Percentiles rank a stretch among this genome's conserved stretches.
These are phyloP conservation scores for Trypanosoma grayi DNA, from an alignment of 208 protist genomes.

Conservation along the genomic window DNA sequence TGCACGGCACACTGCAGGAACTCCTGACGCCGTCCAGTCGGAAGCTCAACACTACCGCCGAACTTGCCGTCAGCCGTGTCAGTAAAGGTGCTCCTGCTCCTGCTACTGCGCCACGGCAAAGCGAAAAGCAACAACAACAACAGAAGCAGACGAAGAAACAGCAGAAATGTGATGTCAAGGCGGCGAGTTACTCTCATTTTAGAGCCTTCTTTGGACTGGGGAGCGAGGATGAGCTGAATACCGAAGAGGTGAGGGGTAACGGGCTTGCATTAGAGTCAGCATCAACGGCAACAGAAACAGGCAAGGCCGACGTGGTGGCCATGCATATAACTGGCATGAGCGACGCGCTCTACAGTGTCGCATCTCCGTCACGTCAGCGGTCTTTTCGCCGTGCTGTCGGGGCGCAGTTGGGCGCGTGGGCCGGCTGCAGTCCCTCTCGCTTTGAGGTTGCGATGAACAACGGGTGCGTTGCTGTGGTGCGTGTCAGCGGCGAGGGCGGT, in stretches of 20 bases:
- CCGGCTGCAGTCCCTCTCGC: constrained; percentile 2
- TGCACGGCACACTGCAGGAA: background rate
- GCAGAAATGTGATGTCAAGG: too few relatives aligned
- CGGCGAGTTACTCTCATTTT: too few relatives aligned
- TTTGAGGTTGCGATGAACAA: background rate
- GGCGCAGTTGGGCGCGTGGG: background rate
- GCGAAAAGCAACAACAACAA: background rate
- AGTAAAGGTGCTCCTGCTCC: too few relatives aligned
- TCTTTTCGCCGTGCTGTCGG: background rate
- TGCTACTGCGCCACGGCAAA: too few relatives aligned
- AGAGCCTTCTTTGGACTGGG: background rate
- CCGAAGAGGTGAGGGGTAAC: background rate
- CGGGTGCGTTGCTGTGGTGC: background rate
- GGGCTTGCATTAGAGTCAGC: too few relatives aligned
- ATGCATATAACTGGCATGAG: constrained; percentile 8
- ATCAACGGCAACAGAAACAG: background rate
- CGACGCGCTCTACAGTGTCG: background rate
- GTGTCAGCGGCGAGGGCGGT: background rate
- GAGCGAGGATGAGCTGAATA: background rate
- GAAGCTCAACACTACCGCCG: too few relatives aligned
- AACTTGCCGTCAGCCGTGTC: too few relatives aligned
- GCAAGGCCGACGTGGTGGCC: background rate
- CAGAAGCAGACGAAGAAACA: too few relatives aligned
- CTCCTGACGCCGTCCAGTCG: background rate
- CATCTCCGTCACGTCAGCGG: background rate